Evolutionary conservation across 139 green algal species (phyloP).

Genomic region (Chlamydomonas sphaeroides): DNA sequence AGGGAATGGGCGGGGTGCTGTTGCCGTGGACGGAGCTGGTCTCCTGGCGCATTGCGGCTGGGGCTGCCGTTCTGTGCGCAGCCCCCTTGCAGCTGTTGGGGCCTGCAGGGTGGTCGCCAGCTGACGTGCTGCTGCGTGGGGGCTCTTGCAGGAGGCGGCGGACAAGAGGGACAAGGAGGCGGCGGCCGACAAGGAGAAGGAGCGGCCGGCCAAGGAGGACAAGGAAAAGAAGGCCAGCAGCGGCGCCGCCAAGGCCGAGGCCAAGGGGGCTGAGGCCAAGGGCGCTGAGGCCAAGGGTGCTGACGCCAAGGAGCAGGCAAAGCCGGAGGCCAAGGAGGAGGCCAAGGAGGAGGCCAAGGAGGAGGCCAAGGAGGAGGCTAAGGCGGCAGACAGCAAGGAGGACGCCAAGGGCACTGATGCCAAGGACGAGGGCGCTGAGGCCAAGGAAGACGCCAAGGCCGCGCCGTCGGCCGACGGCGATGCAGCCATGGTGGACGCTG

Average conservation of each 20-base stretch:
- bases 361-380: not conserved
- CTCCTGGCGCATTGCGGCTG: no score
- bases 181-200: not conserved
- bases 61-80: no score
- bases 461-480: no score
- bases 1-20: no score
- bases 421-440: not conserved
- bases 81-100: no score
- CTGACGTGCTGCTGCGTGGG: no score
- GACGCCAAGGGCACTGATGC: not conserved
- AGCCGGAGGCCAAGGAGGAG: conserved; percentile 16
- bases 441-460: not conserved
- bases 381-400: not conserved
- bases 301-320: conserved; percentile 31
- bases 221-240: not conserved
- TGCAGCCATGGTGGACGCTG: not conserved
- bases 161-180: not conserved
- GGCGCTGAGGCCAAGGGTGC: conserved; percentile 24
- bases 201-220: conserved; percentile 29
- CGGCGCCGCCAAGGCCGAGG: not conserved
- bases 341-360: not conserved
- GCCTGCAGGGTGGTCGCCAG: no score
- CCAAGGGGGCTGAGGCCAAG: no score
- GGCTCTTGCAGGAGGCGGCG: not conserved
- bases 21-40: no score